phyloP scores from a whole-genome alignment of 352 stramenopile genomes.

The Globisporangium sylvaticum region DNA sequence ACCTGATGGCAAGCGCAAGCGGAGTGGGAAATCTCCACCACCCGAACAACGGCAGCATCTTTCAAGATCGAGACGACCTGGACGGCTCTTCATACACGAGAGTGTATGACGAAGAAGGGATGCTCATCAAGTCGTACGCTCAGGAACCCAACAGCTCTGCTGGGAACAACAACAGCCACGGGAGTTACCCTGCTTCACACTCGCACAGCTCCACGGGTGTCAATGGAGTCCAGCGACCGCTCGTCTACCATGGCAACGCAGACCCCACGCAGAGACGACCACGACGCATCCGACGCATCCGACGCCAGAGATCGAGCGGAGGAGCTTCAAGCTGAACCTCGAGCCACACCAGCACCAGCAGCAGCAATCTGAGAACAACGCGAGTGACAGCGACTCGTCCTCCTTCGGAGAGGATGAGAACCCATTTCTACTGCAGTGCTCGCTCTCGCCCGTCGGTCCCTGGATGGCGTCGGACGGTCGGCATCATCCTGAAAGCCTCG shows the following conservation, averaged over 20 bases:
- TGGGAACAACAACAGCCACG: background rate
- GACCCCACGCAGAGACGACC: background rate
- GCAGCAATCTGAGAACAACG: slow-evolving; percentile 8
- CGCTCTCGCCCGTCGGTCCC: slow-evolving; percentile 44
- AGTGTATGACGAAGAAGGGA: slow-evolving; percentile 13
- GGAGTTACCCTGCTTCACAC: background rate
- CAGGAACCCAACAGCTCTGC: background rate
- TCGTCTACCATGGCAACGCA: background rate
- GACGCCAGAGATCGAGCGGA: background rate
- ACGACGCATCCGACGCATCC: background rate
- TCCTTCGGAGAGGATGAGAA: slow-evolving; percentile 10
- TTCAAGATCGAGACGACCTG: background rate
- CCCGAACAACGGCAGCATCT: background rate
- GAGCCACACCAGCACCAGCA: background rate
- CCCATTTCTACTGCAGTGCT: slow-evolving; percentile 11
- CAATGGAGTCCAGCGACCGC: background rate
- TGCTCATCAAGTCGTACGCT: slow-evolving; percentile 13
- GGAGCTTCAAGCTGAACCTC: background rate
- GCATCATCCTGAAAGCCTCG: background rate
- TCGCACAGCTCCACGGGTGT: background rate
- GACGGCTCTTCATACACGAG: background rate
- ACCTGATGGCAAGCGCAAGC: background rate
- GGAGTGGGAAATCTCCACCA: background rate
- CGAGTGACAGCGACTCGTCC: slow-evolving; percentile 3
- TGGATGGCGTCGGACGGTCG: slow-evolving; percentile 26